phyloP scores from a whole-genome alignment of 2,329 filamentous ascomycete genomes.

The Diaporthe sp. region DNA sequence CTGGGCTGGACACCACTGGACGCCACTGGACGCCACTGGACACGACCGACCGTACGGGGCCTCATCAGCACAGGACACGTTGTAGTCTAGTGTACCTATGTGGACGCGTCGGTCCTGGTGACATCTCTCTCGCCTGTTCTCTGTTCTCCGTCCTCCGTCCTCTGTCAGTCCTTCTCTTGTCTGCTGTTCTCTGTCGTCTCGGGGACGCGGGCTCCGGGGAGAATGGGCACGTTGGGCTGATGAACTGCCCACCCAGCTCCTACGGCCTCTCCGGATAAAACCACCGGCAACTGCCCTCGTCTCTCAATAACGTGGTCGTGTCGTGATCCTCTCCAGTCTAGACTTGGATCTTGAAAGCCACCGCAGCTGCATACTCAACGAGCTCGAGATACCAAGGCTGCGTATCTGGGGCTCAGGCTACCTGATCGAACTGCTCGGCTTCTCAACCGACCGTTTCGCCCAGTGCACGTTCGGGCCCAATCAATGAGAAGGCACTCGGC shows the following conservation, averaged over 20 bases:
- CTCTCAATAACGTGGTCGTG: slow-evolving; percentile 1
- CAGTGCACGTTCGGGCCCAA: slow-evolving; percentile 3
- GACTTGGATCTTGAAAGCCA: neutral
- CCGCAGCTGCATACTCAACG: neutral
- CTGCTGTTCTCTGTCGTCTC: slow-evolving; percentile 13
- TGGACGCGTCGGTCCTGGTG: slow-evolving; percentile 14
- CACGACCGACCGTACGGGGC: neutral
- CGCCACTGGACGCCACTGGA: neutral
- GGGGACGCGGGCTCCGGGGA: slow-evolving; percentile 14
- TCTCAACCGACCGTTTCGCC: slow-evolving; percentile 10
- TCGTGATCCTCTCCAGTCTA: slow-evolving; percentile 24
- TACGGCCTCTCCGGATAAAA: slow-evolving; percentile 35
- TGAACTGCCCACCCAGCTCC: slow-evolving; percentile 30
- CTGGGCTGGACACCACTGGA: neutral
- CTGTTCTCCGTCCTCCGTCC: neutral
- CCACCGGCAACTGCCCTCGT: neutral
- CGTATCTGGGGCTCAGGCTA: neutral
- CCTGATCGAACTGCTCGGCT: slow-evolving; percentile 7
- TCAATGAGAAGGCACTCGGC: neutral
- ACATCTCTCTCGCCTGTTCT: neutral
- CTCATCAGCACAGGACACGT: slow-evolving; percentile 20
- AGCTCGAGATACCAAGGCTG: neutral
- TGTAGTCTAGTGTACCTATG: neutral
- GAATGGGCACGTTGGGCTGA: slow-evolving; percentile 7
- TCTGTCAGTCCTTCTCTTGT: neutral